A percentile compares a stretch with the other conserved stretches of the same genome.
Evolutionary conservation across 148 eudicot genomes (phyloP).

Genomic region (Persicaria tinctoria): DNA sequence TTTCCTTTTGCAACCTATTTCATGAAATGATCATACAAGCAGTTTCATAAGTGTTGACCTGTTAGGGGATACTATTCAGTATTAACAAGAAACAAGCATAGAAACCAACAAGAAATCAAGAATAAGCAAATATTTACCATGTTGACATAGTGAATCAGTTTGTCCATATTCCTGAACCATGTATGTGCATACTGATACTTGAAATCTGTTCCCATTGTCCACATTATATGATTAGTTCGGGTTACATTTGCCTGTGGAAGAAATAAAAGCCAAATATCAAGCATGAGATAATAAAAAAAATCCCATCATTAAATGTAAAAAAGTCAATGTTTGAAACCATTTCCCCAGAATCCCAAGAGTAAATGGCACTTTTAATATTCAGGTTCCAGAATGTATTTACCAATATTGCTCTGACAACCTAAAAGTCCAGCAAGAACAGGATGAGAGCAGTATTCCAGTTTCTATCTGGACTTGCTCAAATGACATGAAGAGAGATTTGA

Average conservation of each 20-base stretch:
- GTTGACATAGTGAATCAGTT: slow-evolving; percentile 94
- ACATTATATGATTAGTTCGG: slow-evolving; percentile 86
- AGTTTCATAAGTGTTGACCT: not conserved
- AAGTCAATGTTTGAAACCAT: not conserved
- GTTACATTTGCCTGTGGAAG: slow-evolving; percentile 77
- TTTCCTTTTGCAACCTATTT: not conserved
- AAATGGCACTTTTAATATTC: no score
- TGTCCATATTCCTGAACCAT: slow-evolving; percentile 95
- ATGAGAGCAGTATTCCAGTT: no score
- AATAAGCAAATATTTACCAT: slow-evolving; percentile 26
- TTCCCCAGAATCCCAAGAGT: no score
- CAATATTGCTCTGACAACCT: no score
- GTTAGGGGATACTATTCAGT: not conserved
- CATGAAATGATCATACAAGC: not conserved
- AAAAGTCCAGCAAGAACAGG: no score
- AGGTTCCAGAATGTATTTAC: no score
- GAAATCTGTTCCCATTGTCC: slow-evolving; percentile 98
- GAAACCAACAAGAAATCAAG: not conserved
- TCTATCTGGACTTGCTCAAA: no score
- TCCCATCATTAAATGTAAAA: slow-evolving; percentile 1
- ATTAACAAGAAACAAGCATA: not conserved
- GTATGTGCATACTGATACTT: slow-evolving; percentile 87
- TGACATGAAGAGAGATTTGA: no score
- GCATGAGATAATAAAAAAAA: slow-evolving; percentile 9
- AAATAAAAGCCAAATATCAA: slow-evolving; percentile 10